Conservation (phyloP, 306 rosid genomes). For the Betula pendula region DNA sequence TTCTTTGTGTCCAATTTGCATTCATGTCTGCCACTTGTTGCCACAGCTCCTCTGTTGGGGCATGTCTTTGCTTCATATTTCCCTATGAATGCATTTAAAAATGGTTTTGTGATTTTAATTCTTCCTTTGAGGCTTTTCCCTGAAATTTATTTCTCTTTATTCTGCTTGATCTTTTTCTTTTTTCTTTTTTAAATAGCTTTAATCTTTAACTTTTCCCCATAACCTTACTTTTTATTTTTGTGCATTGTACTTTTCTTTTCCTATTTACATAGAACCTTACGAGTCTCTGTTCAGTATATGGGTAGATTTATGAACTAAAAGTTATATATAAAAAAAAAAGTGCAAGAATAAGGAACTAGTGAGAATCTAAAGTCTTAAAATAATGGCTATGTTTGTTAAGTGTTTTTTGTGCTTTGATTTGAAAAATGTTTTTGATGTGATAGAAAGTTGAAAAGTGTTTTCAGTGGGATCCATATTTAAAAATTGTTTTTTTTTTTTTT, state of each 20-base stretch:
- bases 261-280: neutral
- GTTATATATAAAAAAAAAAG: neutral
- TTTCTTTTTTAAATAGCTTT: neutral
- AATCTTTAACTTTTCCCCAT: neutral
- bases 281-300: neutral
- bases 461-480: too few species aligned
- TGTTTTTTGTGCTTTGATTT: too few species aligned
- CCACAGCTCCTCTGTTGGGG: neutral
- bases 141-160: conserved; percentile 1
- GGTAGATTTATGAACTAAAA: neutral
- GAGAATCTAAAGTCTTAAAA: neutral
- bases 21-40: neutral
- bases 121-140: neutral
- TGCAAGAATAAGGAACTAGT: neutral
- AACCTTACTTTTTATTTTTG: neutral
- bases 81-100: neutral
- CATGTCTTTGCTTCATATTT: neutral
- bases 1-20: neutral
- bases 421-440: too few species aligned
- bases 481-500: too few species aligned
- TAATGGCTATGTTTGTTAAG: neutral
- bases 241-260: too few species aligned
- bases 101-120: neutral
- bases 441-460: too few species aligned
- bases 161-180: neutral